These are phyloP conservation scores for Plantago elongata DNA, from an alignment of 257 asterid genomes.

Conservation along the genomic window DNA sequence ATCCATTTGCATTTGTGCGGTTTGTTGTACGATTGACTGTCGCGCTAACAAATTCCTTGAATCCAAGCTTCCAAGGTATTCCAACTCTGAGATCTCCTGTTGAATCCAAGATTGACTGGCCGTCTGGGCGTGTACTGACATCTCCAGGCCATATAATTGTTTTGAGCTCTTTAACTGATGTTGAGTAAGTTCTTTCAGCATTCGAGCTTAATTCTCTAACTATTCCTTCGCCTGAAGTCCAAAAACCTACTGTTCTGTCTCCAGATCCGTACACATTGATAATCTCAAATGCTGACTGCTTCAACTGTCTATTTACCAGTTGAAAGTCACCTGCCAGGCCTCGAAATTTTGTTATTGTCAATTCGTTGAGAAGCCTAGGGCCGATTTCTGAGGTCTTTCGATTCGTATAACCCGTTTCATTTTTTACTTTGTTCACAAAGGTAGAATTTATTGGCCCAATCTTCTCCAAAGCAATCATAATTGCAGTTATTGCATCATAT, in stretches of 20 bases:
- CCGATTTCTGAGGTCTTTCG: slow-evolving; percentile 27
- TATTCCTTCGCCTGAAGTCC: slow-evolving; percentile 37
- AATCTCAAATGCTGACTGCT: slow-evolving; percentile 31
- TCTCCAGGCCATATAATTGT: slow-evolving; percentile 46
- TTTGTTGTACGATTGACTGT: slow-evolving; percentile 19
- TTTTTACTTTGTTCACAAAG: not conserved
- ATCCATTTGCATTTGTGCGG: slow-evolving; percentile 23
- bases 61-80: slow-evolving; percentile 36
- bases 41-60: slow-evolving; percentile 30
- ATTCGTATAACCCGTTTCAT: not conserved
- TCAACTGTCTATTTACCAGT: slow-evolving; percentile 24
- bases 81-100: slow-evolving; percentile 27
- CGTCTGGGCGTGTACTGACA: slow-evolving; percentile 28
- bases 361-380: slow-evolving; percentile 20
- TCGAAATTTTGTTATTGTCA: slow-evolving; percentile 23
- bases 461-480: slow-evolving; percentile 48
- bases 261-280: slow-evolving; percentile 35
- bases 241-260: slow-evolving; percentile 38
- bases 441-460: slow-evolving; percentile 16
- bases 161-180: slow-evolving; percentile 25
- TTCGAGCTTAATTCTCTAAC: not conserved
- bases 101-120: slow-evolving; percentile 31
- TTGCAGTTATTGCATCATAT: slow-evolving; percentile 42
- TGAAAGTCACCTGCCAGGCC: slow-evolving; percentile 40
- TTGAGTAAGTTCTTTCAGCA: slow-evolving; percentile 18